Base-by-base conservation (phyloP, 2,329 filamentous ascomycete genomes). In the Trichophyton schoenleinii region DNA sequence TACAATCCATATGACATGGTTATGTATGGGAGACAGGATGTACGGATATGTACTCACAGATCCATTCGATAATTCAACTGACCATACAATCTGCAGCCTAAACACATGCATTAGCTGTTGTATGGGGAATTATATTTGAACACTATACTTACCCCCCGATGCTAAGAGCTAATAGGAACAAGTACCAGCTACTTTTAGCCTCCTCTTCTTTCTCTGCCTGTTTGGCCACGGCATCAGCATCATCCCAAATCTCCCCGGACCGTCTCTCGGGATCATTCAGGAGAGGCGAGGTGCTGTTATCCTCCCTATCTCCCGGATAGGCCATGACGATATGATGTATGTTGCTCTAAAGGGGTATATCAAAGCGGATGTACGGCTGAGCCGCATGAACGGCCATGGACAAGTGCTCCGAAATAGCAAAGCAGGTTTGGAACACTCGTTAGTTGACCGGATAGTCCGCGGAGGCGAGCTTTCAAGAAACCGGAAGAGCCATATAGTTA, bases 81-180 rank as follows among this genome's bases (percentile, higher is more conserved):
- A 91, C 92, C 92, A 97, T 31, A 92, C 91, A 67, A 97, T 88
- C 75, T 97, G 92, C 64, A 97, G 78, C 25, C 89, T 81, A 65
- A 59, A 28, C 31, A 28, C 31, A 7, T n/a, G 3, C 3, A 36
- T 60, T 46, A 62, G 48, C 22, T 20, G 20, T 11, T 28, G 22
- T 49, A 34, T 3, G 38, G 63, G 59, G n/a, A 28, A 11, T 41
- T 48, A 57, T 53, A 59, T 52, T 52, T 41, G 64, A 44, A 22
- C 60, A n/a, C 6, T 42, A 22, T 36, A 72, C 77, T 71, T 68
- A 80, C 78, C 83, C 92, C 63, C 89, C 89, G 67, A 96, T 88
- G 70, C 88, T 86, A 64, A 96, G 79, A 5, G 92, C 96, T 73
- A 97, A 77, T 64, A 96, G 78, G 66, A 95, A 83, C 68, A 97